Conservation (phyloP, 495 filamentous ascomycete genomes). For the Neurospora tetrasperma region DNA sequence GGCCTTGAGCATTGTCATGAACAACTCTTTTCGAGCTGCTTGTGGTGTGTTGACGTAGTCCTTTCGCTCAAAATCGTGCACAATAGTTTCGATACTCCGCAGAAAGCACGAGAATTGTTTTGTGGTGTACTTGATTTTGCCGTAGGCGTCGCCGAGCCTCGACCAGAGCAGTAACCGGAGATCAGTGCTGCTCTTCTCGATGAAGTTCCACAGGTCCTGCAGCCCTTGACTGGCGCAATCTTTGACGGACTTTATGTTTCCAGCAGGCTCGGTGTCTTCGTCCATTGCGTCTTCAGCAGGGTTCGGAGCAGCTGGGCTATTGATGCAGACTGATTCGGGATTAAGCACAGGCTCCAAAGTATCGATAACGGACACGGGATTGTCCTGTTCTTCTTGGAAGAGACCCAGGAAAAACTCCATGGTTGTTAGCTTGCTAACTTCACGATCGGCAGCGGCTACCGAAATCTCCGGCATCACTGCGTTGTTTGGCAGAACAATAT, state of each 20-base stretch:
- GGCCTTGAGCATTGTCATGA: constrained; percentile 66
- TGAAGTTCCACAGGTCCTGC: constrained; percentile 70
- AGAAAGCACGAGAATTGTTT: constrained; percentile 82
- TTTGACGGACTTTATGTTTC: constrained; percentile 25
- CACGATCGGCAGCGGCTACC: constrained; percentile 64
- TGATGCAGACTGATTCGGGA: constrained; percentile 45
- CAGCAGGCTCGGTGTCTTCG: constrained; percentile 1
- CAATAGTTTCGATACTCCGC: constrained; percentile 69
- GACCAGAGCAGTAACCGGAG: constrained; percentile 81
- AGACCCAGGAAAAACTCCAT: constrained; percentile 92
- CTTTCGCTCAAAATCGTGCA: constrained; percentile 57
- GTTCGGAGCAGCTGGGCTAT: constrained; percentile 4
- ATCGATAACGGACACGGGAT: constrained; percentile 77
- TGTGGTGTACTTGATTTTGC: constrained; percentile 66
- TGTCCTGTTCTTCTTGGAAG: constrained; percentile 54
- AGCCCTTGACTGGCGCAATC: constrained; percentile 40
- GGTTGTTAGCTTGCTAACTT: constrained; percentile 83
- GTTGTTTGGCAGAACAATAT: constrained; percentile 72
- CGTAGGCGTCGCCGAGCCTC: constrained; percentile 77
- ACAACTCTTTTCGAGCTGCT: constrained; percentile 52
- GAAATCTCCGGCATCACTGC: constrained; percentile 85
- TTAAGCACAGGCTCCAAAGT: constrained; percentile 88
- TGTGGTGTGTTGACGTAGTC: constrained; percentile 49
- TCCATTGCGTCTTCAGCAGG: background rate
- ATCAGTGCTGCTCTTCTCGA: constrained; percentile 68